Percentiles rank a stretch among this genome's conserved stretches.
phyloP scores from a whole-genome alignment of 2,329 filamentous ascomycete genomes.

The Penicillium sp. region DNA sequence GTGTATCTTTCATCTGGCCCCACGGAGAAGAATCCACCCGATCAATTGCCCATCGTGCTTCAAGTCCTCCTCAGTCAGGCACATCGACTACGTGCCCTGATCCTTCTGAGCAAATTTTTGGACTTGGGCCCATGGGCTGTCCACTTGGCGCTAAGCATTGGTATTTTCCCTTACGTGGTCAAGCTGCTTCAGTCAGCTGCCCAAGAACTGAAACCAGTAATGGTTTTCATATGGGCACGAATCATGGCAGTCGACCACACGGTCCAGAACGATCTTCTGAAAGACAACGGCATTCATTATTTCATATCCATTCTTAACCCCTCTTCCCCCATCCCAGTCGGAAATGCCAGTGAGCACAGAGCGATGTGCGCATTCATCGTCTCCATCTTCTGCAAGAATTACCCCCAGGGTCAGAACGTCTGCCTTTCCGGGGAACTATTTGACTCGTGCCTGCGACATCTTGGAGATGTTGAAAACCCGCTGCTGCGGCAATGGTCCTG shows the following conservation, averaged over 20 bases:
- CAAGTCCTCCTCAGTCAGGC: constrained; percentile 96
- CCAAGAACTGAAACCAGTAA: constrained; percentile 90
- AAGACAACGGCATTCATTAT: constrained; percentile 96
- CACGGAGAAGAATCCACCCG: constrained; percentile 79
- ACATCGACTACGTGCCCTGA: constrained; percentile 83
- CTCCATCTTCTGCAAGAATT: constrained; percentile 93
- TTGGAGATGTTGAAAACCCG: constrained; percentile 82
- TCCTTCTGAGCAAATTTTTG: constrained; percentile 86
- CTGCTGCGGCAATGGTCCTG: constrained; percentile 93
- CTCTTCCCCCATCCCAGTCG: constrained; percentile 74
- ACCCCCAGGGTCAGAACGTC: constrained; percentile 85
- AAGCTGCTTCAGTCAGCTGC: constrained; percentile 95
- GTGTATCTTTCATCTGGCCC: constrained; percentile 85
- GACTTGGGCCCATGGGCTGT: constrained; percentile 97
- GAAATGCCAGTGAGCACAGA: constrained; percentile 88
- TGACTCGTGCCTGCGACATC: constrained; percentile 77
- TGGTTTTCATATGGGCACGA: constrained; percentile 99
- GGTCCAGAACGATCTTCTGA: constrained; percentile 89
- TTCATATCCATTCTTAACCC: constrained; percentile 92
- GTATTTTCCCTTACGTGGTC: constrained; percentile 98
- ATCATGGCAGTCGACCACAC: constrained; percentile 92
- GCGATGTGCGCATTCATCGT: constrained; percentile 99
- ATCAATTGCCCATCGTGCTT: constrained; percentile 92
- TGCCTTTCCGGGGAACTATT: constrained; percentile 90
- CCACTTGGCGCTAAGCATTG: constrained; percentile 94